A percentile compares a stretch with the other conserved stretches of the same genome.
Conservation (phyloP, 352 stramenopile genomes). For the Phytophthora vignae region DNA sequence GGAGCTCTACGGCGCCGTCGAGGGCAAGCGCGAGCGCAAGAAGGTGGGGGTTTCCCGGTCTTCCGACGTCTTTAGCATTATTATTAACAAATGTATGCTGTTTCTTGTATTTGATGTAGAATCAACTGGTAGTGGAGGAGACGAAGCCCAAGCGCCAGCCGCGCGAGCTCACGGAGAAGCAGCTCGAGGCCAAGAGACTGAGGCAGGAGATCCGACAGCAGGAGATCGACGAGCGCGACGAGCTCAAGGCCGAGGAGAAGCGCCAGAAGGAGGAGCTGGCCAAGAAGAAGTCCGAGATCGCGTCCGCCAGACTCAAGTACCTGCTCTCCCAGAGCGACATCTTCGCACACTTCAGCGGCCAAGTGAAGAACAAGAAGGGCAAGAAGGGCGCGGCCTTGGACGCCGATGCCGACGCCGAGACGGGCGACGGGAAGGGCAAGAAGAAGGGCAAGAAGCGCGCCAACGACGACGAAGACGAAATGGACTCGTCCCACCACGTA, state of each 20-base stretch:
- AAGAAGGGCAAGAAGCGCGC: conserved; percentile 85
- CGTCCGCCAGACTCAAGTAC: conserved; percentile 92
- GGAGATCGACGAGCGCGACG: conserved; percentile 70
- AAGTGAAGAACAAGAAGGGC: conserved; percentile 66
- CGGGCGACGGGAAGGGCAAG: conserved; percentile 59
- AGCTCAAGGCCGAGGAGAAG: conserved; percentile 78
- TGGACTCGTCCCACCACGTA: conserved; percentile 75
- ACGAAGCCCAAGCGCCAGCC: conserved; percentile 47
- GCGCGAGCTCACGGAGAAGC: conserved; percentile 72
- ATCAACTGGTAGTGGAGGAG: conserved; percentile 45
- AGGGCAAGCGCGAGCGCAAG: conserved; percentile 89
- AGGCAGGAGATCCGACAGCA: conserved; percentile 82
- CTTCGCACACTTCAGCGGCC: conserved; percentile 97
- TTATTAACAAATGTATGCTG: conserved; percentile 14
- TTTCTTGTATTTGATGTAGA: conserved; percentile 27
- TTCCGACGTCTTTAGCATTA: neutral
- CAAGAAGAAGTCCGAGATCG: conserved; percentile 82
- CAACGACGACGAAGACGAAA: conserved; percentile 82
- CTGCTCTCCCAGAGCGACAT: conserved; percentile 97
- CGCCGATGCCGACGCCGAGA: conserved; percentile 70
- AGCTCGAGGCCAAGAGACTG: conserved; percentile 72
- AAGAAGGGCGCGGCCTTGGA: conserved; percentile 34
- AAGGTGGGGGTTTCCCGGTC: conserved; percentile 32
- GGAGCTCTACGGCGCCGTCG: conserved; percentile 68
- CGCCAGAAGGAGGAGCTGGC: conserved; percentile 84